phyloP scores from a whole-genome alignment of 495 filamentous ascomycete species.

The Podospora anserina region DNA sequence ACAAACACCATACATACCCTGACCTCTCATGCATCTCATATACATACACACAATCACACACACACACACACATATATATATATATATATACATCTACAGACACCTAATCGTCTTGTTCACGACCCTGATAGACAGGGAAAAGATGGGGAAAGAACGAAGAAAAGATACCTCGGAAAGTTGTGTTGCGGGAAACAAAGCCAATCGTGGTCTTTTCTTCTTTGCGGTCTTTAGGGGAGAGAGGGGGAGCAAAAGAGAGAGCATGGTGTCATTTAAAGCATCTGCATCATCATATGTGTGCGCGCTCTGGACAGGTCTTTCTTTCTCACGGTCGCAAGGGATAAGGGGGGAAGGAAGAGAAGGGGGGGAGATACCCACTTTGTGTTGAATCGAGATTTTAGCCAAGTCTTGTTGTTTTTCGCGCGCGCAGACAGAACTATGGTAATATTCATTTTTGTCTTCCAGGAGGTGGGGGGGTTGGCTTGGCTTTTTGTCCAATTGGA shows the following conservation, averaged over 20 bases:
- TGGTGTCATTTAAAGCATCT: background rate
- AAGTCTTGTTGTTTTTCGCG: background rate
- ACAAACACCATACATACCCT: too few relatives aligned
- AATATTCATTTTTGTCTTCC: background rate
- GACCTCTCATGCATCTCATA: too few relatives aligned
- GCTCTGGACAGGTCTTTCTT: background rate
- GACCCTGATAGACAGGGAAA: background rate
- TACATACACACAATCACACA: too few relatives aligned
- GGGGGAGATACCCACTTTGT: background rate
- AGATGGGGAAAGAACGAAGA: background rate
- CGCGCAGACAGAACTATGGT: background rate
- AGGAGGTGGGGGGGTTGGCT: background rate
- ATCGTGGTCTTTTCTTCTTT: background rate
- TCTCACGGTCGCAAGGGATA: background rate
- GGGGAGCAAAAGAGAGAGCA: background rate
- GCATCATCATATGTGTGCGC: background rate
- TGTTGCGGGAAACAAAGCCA: background rate
- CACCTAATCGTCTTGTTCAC: too few relatives aligned
- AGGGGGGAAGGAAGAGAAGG: background rate
- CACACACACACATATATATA: too few relatives aligned
- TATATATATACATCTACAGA: too few relatives aligned
- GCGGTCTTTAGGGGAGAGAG: background rate
- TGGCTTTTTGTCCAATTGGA: background rate
- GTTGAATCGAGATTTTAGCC: background rate
- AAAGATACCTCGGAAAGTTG: background rate